Base-by-base conservation (phyloP, 2,329 filamentous ascomycete species). In the Penicillium sp. region DNA sequence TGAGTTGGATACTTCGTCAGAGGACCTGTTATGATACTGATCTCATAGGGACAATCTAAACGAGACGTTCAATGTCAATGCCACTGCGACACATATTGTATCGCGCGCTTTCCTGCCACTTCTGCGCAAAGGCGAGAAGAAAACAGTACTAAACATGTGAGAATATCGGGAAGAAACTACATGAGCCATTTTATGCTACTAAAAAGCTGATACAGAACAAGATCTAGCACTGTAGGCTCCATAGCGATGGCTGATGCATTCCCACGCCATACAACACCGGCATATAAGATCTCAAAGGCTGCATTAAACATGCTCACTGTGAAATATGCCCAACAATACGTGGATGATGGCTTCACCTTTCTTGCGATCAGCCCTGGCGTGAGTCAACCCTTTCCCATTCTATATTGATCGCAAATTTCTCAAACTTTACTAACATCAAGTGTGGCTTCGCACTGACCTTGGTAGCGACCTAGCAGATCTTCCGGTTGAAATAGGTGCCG, bases 361-460 rank as follows among this genome's bases (percentile, higher is more conserved):
- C 52, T 79, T 10, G 67, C 71, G 0, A 40, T 81, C 5, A 73
- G 66, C 22, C 80, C 80, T 7, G 80, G 79, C 1, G 78, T 81
- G 73, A 59, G 77, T 67, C 4, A 25, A 52, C 3, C 3, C n/a
- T 37, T 19, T 38, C 4, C 12, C 7, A 1, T 14, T 16, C 22
- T 33, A 5, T 17, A 5, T 19, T 37, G 10, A 8, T 28, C 28
- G 10, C 9, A 17, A 14, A 19, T 19, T 26, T 19, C 16, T 28
- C n/a, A 11, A 7, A 36, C 14, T 22, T 11, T 52, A 28, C 55
- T 58, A 30, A 48, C 30, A 25, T n/a, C 5, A 19, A 12, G 50
- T 79, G 77, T 82, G 78, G 77, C 57, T 80, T 1, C 71, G 72
- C 51, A 81, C 77, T 0, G 77, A 80, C 19, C 59, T 80, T 19